Conservation (phyloP, 768 basidiomycete species). For the Psilocybe sp. region DNA sequence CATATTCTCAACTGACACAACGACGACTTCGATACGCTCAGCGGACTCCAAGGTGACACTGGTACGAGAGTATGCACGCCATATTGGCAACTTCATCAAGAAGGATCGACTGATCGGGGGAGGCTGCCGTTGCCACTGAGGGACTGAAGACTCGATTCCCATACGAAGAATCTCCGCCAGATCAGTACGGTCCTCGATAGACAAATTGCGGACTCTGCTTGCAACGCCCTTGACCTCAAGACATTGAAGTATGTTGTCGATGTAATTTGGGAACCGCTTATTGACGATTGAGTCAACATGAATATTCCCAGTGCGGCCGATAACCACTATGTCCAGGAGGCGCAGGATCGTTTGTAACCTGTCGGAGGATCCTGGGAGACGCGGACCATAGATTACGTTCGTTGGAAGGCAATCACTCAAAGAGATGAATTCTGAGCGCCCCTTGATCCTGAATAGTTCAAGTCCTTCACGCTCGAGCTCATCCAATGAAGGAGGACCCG, state of each 20-base stretch:
- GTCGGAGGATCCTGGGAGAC: neutral
- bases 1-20: too few relatives aligned
- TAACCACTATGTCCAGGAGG: neutral
- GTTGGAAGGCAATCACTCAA: constrained; percentile 7
- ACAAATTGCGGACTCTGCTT: too few relatives aligned
- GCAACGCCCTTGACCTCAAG: neutral
- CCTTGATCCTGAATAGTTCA: neutral
- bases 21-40: too few relatives aligned
- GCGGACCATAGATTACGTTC: neutral
- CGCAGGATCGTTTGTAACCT: neutral
- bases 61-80: neutral
- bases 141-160: too few relatives aligned
- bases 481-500: constrained; percentile 9
- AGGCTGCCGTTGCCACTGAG: neutral
- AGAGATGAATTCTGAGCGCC: neutral
- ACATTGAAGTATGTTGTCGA: constrained; percentile 9
- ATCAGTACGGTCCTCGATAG: too few relatives aligned
- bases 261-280: constrained; percentile 1
- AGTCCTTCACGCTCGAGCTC: neutral
- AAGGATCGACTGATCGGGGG: neutral
- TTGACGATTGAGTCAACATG: neutral
- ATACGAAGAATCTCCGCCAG: too few relatives aligned
- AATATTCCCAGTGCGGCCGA: neutral
- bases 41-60: neutral
- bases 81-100: constrained; percentile 7